These are phyloP conservation scores for Plectosphaerella sp. DNA, from an alignment of 2,329 filamentous ascomycete genomes.

Conservation along the genomic window DNA sequence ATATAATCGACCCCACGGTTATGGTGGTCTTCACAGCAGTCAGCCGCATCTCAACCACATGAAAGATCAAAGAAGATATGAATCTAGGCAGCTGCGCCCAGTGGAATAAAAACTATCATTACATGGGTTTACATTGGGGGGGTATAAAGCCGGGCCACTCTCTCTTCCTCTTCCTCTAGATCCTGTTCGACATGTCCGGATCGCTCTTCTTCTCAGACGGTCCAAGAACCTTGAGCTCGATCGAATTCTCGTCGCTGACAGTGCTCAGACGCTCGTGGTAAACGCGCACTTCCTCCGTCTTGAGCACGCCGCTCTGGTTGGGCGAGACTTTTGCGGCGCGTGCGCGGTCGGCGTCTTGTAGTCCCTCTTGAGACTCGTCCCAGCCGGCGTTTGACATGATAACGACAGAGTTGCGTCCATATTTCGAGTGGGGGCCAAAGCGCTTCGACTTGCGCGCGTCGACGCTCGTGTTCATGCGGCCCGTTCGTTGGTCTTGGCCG, in stretches of 20 bases:
- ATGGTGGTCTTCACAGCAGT: too few species aligned
- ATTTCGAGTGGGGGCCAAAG: conserved; percentile 13
- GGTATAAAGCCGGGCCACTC: too few species aligned
- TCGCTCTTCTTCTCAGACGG: neutral
- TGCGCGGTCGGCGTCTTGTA: conserved; percentile 15
- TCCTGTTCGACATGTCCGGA: too few species aligned
- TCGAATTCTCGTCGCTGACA: conserved; percentile 7
- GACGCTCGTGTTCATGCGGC: conserved; percentile 2
- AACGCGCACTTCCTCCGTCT: conserved; percentile 23
- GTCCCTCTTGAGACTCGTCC: conserved; percentile 26
- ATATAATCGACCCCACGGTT: too few species aligned
- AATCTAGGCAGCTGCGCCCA: too few species aligned
- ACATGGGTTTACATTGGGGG: too few species aligned
- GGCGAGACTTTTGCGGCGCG: conserved; percentile 4
- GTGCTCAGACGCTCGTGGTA: conserved; percentile 12
- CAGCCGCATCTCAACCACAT: too few species aligned
- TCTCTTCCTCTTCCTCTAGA: too few species aligned
- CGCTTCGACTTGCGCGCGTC: conserved; percentile 12
- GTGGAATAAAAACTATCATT: too few species aligned
- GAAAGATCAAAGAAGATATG: too few species aligned
- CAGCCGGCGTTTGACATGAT: conserved; percentile 25
- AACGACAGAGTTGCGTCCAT: conserved; percentile 23
- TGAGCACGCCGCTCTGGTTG: conserved; percentile 15
- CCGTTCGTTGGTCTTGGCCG: conserved; percentile 6
- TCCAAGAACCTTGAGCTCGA: conserved; percentile 10